Conservation (phyloP, 495 filamentous ascomycete species). For the Podospora pseudoanserina region DNA sequence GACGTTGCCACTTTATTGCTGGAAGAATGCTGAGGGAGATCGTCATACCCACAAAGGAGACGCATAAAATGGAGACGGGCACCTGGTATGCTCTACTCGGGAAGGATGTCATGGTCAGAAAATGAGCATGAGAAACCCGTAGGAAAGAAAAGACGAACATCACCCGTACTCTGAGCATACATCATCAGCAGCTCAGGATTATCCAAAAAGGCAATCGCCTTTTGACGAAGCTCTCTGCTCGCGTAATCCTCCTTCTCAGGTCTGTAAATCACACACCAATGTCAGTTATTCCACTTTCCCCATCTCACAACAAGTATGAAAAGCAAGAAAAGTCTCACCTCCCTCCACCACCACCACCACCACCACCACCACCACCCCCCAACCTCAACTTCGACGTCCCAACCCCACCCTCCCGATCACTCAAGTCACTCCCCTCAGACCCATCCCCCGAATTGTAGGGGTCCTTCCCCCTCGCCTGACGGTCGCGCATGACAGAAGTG, state of each 20-base stretch:
- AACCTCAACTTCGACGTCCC: background rate
- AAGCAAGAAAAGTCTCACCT: slow-evolving; percentile 10
- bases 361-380: slow-evolving; percentile 12
- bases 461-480: slow-evolving; percentile 53
- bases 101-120: background rate
- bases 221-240: slow-evolving; percentile 34
- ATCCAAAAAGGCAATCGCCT: slow-evolving; percentile 45
- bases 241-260: slow-evolving; percentile 29
- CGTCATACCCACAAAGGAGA: slow-evolving; percentile 47
- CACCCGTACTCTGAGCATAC: slow-evolving; percentile 44
- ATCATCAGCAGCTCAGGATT: slow-evolving; percentile 53
- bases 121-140: background rate
- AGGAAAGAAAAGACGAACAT: slow-evolving; percentile 33
- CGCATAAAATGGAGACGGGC: slow-evolving; percentile 48
- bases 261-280: slow-evolving; percentile 7
- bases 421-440: slow-evolving; percentile 29
- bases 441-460: slow-evolving; percentile 35
- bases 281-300: background rate
- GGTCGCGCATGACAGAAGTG: slow-evolving; percentile 46
- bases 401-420: slow-evolving; percentile 17
- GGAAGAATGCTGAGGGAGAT: slow-evolving; percentile 16
- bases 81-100: slow-evolving; percentile 39
- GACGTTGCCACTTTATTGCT: background rate
- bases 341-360: slow-evolving; percentile 16
- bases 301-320: background rate